Percentiles rank a stretch among this genome's conserved stretches.
These are phyloP conservation scores for Coix lacrymajobi DNA, from an alignment of 176 grass and related monocot species.

Conservation along the genomic window DNA sequence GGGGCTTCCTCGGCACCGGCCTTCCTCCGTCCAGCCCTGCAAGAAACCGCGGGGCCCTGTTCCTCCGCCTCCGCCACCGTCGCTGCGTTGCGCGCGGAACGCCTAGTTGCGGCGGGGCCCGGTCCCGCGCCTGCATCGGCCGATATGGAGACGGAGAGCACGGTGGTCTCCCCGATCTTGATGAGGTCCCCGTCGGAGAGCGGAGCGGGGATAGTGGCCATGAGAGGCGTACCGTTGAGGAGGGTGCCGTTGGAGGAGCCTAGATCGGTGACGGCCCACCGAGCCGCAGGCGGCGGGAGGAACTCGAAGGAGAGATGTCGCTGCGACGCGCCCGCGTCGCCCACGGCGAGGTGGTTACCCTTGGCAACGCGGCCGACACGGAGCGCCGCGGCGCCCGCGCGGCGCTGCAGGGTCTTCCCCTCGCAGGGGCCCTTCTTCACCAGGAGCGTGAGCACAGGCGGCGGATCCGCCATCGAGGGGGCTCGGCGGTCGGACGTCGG, in stretches of 20 bases:
- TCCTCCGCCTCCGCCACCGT: constrained; percentile 7
- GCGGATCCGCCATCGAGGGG: constrained; percentile 40
- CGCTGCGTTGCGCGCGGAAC: constrained; percentile 12
- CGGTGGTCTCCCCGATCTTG: constrained; percentile 59
- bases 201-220: constrained; percentile 32
- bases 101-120: not conserved
- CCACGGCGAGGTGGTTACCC: constrained; percentile 63
- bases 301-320: constrained; percentile 65
- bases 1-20: not conserved
- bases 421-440: constrained; percentile 67
- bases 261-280: constrained; percentile 67
- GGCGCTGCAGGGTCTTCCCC: constrained; percentile 37
- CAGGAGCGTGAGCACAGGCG: constrained; percentile 48
- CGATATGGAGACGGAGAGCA: constrained; percentile 48
- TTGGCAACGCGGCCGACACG: constrained; percentile 58
- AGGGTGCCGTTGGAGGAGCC: constrained; percentile 81
- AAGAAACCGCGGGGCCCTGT: not conserved
- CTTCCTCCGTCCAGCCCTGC: constrained; percentile 29
- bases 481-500: not conserved
- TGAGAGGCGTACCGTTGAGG: constrained; percentile 47
- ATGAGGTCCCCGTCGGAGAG: constrained; percentile 62
- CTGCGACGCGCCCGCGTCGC: constrained; percentile 75
- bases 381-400: constrained; percentile 14
- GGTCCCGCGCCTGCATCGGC: constrained; percentile 4
- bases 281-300: constrained; percentile 30